Base-by-base conservation (phyloP, 345 rosid species). In the Eucalyptus urophylla region DNA sequence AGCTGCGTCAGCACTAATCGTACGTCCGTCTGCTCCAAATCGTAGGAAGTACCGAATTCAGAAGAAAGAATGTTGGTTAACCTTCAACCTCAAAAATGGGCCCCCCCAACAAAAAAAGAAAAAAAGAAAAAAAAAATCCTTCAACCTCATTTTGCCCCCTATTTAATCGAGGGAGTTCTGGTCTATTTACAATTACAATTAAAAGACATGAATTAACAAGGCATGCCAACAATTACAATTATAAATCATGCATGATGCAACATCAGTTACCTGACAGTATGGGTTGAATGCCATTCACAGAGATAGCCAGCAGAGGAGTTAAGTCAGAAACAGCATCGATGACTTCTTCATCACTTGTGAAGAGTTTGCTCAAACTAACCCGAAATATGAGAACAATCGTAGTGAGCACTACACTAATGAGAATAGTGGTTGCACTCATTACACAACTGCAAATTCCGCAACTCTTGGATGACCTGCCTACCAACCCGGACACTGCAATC, bases 251-350 rank as follows among this genome's bases (percentile, higher is more conserved):
- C 44, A 4, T 49, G 88, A 25, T 44, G 16, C 14, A 14, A 51
- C 33, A 69, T 47, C 47, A 33, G 25, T 50, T 88, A 95, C 99
- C 97, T 86, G 99, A 97, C 87, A 96, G 97, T 22, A 97, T 96
- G 15, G 99, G 99, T 62, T 96, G 99, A 88, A 96, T 94, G 65
- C 99, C 99, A 87, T 97, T 97, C 65, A 96, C 93, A 40, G 99
- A 97, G 89, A 96, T 91, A 90, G 98, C 98, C 49, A 96, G 97
- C 19, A 96, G 90, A 6, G 98, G 97, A 86, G 94, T 95, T 89
- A 96, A 88, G 86, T 92, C 31, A 43, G 95, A 93, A 86, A 95
- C 97, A 10, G 95, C 98, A 5, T 90, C 91, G 62, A 96, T 96
- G 86, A 97, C 97, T 86, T 92, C 94, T 16, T 86, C 8, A 80